phyloP scores from a whole-genome alignment of 352 stramenopile genomes.

The Globisporangium echinulatum region DNA sequence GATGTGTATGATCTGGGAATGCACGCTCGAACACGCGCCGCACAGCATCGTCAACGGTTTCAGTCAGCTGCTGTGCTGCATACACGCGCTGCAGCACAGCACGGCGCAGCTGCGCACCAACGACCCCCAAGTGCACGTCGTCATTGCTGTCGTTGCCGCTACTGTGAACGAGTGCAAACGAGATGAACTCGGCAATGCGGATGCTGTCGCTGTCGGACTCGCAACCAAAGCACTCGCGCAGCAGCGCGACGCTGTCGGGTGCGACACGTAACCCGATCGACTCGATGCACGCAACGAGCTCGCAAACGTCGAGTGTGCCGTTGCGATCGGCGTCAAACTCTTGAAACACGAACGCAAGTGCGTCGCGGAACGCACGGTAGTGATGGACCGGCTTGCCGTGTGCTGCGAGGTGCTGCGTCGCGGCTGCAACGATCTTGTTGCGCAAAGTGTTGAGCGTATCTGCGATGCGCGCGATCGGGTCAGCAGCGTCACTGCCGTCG shows the following conservation, averaged over 20 bases:
- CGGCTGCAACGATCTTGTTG: conserved; percentile 32
- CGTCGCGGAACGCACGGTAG: conserved; percentile 50
- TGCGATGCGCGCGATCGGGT: conserved; percentile 13
- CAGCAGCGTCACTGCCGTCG: not conserved
- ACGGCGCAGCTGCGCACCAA: conserved; percentile 40
- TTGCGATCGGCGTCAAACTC: conserved; percentile 50
- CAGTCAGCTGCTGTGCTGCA: conserved; percentile 21
- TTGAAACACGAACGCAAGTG: conserved; percentile 41
- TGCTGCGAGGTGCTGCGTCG: conserved; percentile 20
- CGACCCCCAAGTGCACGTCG: conserved; percentile 28
- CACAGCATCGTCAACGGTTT: conserved; percentile 47
- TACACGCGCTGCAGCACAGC: conserved; percentile 34
- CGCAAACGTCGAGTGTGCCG: conserved; percentile 43
- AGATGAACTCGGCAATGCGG: conserved; percentile 66
- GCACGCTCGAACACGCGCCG: conserved; percentile 42
- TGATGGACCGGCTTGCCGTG: conserved; percentile 19
- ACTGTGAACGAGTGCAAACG: conserved; percentile 47
- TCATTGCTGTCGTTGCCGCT: conserved; percentile 7
- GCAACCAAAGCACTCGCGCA: conserved; percentile 48
- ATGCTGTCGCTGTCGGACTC: conserved; percentile 26
- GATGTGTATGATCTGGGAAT: conserved; percentile 22
- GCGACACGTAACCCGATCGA: conserved; percentile 42
- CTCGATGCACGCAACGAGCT: conserved; percentile 43
- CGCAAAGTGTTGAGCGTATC: conserved; percentile 28
- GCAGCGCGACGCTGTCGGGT: conserved; percentile 29